Evolutionary conservation across 768 basidiomycete species (phyloP), one percentile per base, ranked within the genome.

Genomic region (Artomyces pyxidatus): DNA sequence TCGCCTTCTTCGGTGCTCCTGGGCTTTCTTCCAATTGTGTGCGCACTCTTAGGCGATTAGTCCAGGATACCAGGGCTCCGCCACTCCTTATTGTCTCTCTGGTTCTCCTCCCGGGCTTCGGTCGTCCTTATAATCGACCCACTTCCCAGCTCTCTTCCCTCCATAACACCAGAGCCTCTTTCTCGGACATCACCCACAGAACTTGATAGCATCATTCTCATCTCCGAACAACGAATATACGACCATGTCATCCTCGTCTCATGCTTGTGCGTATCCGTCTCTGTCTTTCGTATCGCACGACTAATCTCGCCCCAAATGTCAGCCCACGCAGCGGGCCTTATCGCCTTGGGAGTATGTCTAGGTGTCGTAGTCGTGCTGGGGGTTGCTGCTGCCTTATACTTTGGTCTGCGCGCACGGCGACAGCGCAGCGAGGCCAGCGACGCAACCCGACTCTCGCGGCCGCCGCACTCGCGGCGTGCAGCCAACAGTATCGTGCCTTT

Each of bases 401-500:
- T 28, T 17, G 23, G 28, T 22, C 22, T 46, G 22, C 45, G 35
- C 17, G 16, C 26, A 35, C 45, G 35, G 27, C 45, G 45, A 35
- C 27, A n/a, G n/a, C n/a, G n/a, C n/a, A n/a, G n/a, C n/a, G 45
- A 21, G 14, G 37, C 21, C n/a, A 21, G 21, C 37, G 37, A n/a
- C 10, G 29, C 32, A 46, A 46, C 14, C 7, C 32, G 21, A 29
- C 37, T 9, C 37, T 35, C 14, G 27, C 25, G n/a, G 37, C 37
- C 11, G 17, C 32, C 32, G 32, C 30, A 35, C 22, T 35, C 45
- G 7, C 28, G 32, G 14, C 30, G 37, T 26, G 32, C 45, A 9
- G 45, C 45, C 21, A 46, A 46, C 32, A 21, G 19, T 35, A 46
- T 46, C 30, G 37, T 46, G 45, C 45, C 45, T 14, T 46, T 46